Evolutionary conservation across 768 basidiomycete species (phyloP), one percentile per base, ranked within the genome.

Genomic region (Phanerochaete sordida): DNA sequence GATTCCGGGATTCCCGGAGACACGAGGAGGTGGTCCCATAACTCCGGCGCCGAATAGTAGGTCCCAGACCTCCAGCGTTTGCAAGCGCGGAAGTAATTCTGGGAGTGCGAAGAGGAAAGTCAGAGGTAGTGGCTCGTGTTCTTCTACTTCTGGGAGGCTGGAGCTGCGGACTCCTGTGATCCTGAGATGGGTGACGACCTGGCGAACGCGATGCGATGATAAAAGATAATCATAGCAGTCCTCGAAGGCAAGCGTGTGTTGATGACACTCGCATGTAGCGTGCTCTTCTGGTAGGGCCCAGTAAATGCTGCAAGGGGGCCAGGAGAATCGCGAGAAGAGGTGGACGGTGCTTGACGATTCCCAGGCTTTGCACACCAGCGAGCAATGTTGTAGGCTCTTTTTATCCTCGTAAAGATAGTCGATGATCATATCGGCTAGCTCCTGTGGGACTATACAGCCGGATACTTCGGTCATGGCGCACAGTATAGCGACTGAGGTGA

Each of bases 361-460:
- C 63, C 60, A 64, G 7, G 60, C 15, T 12, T 44, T 46, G 47
- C 60, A 64, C 11, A 62, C 60, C 30, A 64, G 57, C 27, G 60
- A 57, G 61, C 63, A 64, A 15, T 48, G 24, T 4, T 24, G 27
- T 28, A 64, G 57, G 8, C 58, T 24, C n/a, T 9, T 11, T 15
- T 13, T 19, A 37, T 58, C 53, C 15, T 61, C 56, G 31, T 62
- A 50, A 15, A 61, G 55, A 44, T 53, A 51, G 52, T 62, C 63
- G 37, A 64, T 48, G 51, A 59, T 56, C 12, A 53, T 54, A 39
- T 64, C 63, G 33, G 23, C 28, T 1, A 64, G 51, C 44, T 64
- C 63, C 19, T 23, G 51, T 23, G 62, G 62, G 2, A 63, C 19
- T 43, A 6, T 43, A 19, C 43, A 8, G 24, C 3, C 48, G 19